Conservation (phyloP, 108 stramenopile genomes). For the Skeletonema potamos region DNA sequence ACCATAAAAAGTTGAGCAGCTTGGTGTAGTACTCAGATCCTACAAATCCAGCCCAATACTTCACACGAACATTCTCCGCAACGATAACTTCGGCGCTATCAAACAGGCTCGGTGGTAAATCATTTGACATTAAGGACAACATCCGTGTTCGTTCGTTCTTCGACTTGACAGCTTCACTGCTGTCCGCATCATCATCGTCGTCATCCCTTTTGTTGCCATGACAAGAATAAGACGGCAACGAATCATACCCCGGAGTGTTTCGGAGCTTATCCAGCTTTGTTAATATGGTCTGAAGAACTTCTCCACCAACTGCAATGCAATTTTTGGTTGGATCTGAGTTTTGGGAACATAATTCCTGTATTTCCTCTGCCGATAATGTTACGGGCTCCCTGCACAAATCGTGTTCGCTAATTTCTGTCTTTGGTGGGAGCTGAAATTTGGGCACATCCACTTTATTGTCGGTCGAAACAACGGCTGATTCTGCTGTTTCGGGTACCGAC, state of each 20-base stretch:
- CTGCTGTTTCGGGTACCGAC: neutral
- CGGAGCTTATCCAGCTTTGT: slow-evolving; percentile 12
- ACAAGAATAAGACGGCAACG: neutral
- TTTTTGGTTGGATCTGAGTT: slow-evolving; percentile 17
- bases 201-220: neutral
- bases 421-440: slow-evolving; percentile 22
- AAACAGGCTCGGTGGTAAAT: slow-evolving; percentile 54
- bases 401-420: slow-evolving; percentile 55
- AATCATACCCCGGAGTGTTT: slow-evolving; percentile 19
- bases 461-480: too few species aligned
- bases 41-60: slow-evolving; percentile 68
- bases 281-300: slow-evolving; percentile 18
- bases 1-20: slow-evolving; percentile 75
- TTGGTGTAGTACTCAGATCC: slow-evolving; percentile 55
- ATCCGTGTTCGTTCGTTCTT: neutral
- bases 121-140: slow-evolving; percentile 15
- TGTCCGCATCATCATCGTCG: neutral
- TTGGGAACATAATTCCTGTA: slow-evolving; percentile 10
- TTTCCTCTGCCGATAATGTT: slow-evolving; percentile 5
- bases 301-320: slow-evolving; percentile 50
- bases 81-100: slow-evolving; percentile 67
- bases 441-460: neutral
- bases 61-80: slow-evolving; percentile 51
- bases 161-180: neutral
- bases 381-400: slow-evolving; percentile 40